Percentiles rank a stretch among this genome's conserved stretches.
These are phyloP conservation scores for Candida morakotiae DNA, from an alignment of 805 yeast species.

Conservation along the genomic window DNA sequence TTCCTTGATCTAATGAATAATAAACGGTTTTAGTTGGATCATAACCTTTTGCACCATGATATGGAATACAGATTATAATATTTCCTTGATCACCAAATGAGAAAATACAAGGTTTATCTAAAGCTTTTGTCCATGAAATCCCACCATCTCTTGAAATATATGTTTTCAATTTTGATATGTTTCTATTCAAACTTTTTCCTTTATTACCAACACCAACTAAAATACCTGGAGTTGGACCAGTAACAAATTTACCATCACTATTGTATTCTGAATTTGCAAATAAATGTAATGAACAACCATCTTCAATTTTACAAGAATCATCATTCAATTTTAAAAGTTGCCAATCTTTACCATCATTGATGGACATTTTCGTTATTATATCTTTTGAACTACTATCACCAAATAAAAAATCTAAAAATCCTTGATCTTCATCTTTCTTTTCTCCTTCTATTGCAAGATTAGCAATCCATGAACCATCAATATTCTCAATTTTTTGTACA, in stretches of 20 bases:
- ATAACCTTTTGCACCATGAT: slow-evolving; percentile 13
- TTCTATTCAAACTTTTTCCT: slow-evolving; percentile 20
- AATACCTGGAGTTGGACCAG: slow-evolving; percentile 55
- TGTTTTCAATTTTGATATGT: slow-evolving; percentile 31
- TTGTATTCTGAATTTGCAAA: slow-evolving; percentile 26
- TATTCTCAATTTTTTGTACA: slow-evolving; percentile 42
- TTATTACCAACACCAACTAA: slow-evolving; percentile 28
- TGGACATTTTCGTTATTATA: slow-evolving; percentile 36
- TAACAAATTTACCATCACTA: slow-evolving; percentile 40
- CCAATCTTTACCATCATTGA: slow-evolving; percentile 57
- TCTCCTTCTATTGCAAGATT: slow-evolving; percentile 25
- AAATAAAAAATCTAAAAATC: slow-evolving; percentile 19
- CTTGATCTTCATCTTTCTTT: slow-evolving; percentile 8
- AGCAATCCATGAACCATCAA: slow-evolving; percentile 63
- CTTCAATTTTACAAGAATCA: slow-evolving; percentile 34
- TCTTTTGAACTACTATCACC: slow-evolving; percentile 15
- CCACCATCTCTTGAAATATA: slow-evolving; percentile 79
- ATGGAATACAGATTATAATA: slow-evolving; percentile 58
- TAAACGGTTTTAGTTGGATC: slow-evolving; percentile 23
- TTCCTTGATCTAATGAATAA: slow-evolving; percentile 73
- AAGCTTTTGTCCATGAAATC: slow-evolving; percentile 56
- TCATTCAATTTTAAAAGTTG: slow-evolving; percentile 39
- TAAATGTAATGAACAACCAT: slow-evolving; percentile 48
- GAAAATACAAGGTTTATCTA: slow-evolving; percentile 49
- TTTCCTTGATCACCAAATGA: slow-evolving; percentile 80